These are phyloP conservation scores for Petunia hybrid DNA, from an alignment of 305 asterid genomes.

Conservation along the genomic window DNA sequence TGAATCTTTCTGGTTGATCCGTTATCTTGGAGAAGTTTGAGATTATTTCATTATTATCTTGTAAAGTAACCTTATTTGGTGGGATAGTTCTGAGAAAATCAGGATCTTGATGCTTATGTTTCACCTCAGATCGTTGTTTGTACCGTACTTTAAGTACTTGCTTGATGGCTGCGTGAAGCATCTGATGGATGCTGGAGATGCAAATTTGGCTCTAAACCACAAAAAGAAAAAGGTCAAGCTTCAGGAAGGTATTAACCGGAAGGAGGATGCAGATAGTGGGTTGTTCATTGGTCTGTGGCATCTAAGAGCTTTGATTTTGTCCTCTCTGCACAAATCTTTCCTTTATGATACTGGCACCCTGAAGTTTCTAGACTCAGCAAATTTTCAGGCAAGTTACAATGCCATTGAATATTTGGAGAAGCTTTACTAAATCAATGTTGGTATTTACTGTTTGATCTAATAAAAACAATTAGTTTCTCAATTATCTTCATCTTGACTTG, in stretches of 20 bases:
- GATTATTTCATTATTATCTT: background rate
- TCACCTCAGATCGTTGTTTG: constrained; percentile 74
- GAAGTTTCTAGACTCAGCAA: constrained; percentile 71
- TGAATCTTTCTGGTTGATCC: constrained; percentile 7
- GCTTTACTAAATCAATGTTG: constrained; percentile 11
- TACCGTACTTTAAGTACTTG: constrained; percentile 88
- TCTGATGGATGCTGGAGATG: constrained; percentile 57
- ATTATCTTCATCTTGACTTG: background rate
- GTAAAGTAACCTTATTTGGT: background rate
- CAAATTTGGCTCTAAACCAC: constrained; percentile 42
- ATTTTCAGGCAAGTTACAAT: constrained; percentile 70
- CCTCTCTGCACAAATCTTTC: constrained; percentile 80
- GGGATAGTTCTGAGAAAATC: background rate
- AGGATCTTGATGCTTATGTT: constrained; percentile 12
- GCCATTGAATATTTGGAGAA: background rate
- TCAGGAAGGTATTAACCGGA: constrained; percentile 39
- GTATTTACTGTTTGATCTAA: background rate
- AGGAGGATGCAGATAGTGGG: constrained; percentile 48
- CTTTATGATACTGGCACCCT: constrained; percentile 75
- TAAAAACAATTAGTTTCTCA: background rate
- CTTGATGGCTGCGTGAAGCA: constrained; percentile 75
- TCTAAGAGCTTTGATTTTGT: constrained; percentile 70
- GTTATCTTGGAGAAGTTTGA: background rate
- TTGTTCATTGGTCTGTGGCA: constrained; percentile 70
- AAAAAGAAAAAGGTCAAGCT: constrained; percentile 81